Percentiles rank a stretch among this genome's conserved stretches.
These are phyloP conservation scores for Cicer pinnatifidum DNA, from an alignment of 306 rosid species.

Conservation along the genomic window DNA sequence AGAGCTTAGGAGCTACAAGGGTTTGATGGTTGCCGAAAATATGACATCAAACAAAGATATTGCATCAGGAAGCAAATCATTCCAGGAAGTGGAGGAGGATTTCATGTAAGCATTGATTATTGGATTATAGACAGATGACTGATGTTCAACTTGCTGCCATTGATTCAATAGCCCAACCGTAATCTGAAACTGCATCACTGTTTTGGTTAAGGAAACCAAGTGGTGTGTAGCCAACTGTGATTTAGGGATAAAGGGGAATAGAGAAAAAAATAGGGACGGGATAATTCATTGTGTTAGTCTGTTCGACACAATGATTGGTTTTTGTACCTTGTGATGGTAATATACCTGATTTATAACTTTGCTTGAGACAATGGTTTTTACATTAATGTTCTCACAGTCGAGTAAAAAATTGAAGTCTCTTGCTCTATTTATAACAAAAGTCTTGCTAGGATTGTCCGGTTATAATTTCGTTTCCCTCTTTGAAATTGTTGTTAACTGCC, in stretches of 20 bases:
- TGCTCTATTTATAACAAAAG: slow-evolving; percentile 2
- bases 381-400: slow-evolving; percentile 37
- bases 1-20: slow-evolving; percentile 92
- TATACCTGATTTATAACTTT: slow-evolving; percentile 30
- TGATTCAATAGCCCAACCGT: slow-evolving; percentile 43
- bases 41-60: slow-evolving; percentile 92
- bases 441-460: slow-evolving; percentile 15
- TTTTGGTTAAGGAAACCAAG: slow-evolving; percentile 40
- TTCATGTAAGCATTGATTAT: slow-evolving; percentile 72
- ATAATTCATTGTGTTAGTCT: not conserved
- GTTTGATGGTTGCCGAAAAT: slow-evolving; percentile 89
- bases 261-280: not conserved
- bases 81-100: slow-evolving; percentile 96
- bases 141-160: slow-evolving; percentile 44
- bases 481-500: not conserved
- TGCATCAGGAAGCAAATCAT: slow-evolving; percentile 77
- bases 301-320: slow-evolving; percentile 11
- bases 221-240: slow-evolving; percentile 40
- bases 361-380: slow-evolving; percentile 43
- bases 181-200: slow-evolving; percentile 43
- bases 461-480: not conserved
- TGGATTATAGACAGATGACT: slow-evolving; percentile 44
- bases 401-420: slow-evolving; percentile 39
- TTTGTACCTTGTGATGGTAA: slow-evolving; percentile 45
- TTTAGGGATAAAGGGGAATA: slow-evolving; percentile 27